These are phyloP conservation scores for Aspergillus tanneri DNA, from an alignment of 2,329 filamentous ascomycete species.

Conservation along the genomic window DNA sequence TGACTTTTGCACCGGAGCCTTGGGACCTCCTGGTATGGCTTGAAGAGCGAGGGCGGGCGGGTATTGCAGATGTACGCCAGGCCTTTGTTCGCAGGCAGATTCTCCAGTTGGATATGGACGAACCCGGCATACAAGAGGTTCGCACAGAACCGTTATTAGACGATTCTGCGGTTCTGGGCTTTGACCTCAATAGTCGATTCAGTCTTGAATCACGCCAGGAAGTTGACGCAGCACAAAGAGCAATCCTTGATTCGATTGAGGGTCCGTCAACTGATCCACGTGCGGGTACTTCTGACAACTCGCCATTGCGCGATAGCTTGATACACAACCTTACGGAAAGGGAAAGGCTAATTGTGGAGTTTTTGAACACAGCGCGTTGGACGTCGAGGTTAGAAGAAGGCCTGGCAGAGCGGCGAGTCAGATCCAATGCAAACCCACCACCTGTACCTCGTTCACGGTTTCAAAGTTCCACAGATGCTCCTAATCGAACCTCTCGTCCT, in stretches of 20 bases:
- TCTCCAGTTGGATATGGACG: constrained; percentile 37
- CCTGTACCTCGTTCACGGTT: constrained; percentile 28
- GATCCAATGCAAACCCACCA: constrained; percentile 29
- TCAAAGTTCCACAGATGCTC: constrained; percentile 32
- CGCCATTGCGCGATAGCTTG: constrained; percentile 36
- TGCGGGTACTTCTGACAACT: constrained; percentile 25
- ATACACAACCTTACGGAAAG: constrained; percentile 42
- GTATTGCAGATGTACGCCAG: constrained; percentile 49
- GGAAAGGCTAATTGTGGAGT: constrained; percentile 46
- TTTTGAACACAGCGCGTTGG: constrained; percentile 44
- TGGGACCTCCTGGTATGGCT: constrained; percentile 93
- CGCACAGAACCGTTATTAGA: constrained; percentile 31
- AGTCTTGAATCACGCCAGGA: constrained; percentile 21
- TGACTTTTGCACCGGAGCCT: constrained; percentile 86
- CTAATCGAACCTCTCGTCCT: constrained; percentile 32
- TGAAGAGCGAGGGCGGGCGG: constrained; percentile 67
- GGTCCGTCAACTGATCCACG: constrained; percentile 21
- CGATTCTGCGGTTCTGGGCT: constrained; percentile 24
- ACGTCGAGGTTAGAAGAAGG: constrained; percentile 35
- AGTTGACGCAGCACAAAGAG: constrained; percentile 23
- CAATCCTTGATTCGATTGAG: constrained; percentile 28
- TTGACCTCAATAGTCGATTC: constrained; percentile 24
- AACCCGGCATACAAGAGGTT: constrained; percentile 35
- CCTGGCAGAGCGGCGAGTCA: constrained; percentile 29
- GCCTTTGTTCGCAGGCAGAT: constrained; percentile 47